These are phyloP conservation scores for Neofusicoccum umdonicola DNA, from an alignment of 2,329 filamentous ascomycete species.

Conservation along the genomic window DNA sequence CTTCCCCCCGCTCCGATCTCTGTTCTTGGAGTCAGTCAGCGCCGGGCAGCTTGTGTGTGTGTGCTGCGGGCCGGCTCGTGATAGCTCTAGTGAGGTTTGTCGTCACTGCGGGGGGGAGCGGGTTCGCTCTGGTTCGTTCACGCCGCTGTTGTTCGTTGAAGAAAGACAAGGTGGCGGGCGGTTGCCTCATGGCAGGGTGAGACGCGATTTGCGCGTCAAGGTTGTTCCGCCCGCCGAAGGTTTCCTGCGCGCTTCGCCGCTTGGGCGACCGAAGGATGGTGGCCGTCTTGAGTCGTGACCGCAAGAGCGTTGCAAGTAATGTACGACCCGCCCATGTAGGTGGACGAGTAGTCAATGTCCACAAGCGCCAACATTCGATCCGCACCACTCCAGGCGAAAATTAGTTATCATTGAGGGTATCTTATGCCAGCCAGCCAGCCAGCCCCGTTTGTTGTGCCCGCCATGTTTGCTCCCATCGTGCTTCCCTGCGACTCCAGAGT, in stretches of 20 bases:
- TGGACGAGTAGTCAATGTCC: no score
- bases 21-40: constrained; percentile 15
- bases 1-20: constrained; percentile 11
- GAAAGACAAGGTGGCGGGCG: background rate
- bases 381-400: no score
- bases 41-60: background rate
- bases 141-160: background rate
- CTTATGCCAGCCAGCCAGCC: background rate
- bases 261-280: background rate
- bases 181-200: background rate
- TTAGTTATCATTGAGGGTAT: background rate
- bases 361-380: no score
- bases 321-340: no score
- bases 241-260: background rate
- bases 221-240: background rate
- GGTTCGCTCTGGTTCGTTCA: background rate
- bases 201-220: constrained; percentile 2
- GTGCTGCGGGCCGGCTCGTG: background rate
- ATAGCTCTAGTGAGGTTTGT: constrained; percentile 17
- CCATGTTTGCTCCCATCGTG: background rate
- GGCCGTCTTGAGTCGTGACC: background rate
- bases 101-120: background rate
- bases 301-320: background rate
- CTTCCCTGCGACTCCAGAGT: background rate
- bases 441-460: background rate